These are phyloP conservation scores for Chloranthus sessilifolius DNA, from an alignment of 164 flowering plant species.

Conservation along the genomic window DNA sequence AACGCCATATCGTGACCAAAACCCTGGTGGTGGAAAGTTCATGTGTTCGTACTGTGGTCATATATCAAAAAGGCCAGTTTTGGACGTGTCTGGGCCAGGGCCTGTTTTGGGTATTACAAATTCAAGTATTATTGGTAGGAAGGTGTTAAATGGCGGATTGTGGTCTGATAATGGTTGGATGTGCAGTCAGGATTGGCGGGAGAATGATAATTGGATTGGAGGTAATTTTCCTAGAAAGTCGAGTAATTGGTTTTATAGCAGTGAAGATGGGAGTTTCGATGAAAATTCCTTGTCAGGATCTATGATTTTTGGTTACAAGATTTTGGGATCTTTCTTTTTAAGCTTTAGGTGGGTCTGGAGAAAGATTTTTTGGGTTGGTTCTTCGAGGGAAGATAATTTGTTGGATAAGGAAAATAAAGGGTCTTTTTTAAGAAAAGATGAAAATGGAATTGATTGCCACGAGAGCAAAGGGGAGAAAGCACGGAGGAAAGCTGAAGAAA, in stretches of 20 bases:
- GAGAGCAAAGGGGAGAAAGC: slow-evolving; percentile 90
- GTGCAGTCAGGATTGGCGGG: slow-evolving; percentile 70
- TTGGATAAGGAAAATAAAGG: slow-evolving; percentile 50
- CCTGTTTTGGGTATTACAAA: slow-evolving; percentile 43
- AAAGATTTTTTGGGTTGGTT: slow-evolving; percentile 63
- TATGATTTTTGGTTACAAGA: slow-evolving; percentile 41
- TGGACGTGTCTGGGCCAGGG: slow-evolving; percentile 69
- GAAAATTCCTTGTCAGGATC: slow-evolving; percentile 62
- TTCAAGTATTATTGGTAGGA: slow-evolving; percentile 71
- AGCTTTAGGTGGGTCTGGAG: slow-evolving; percentile 77
- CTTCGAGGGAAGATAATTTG: slow-evolving; percentile 38
- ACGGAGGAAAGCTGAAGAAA: slow-evolving; percentile 95
- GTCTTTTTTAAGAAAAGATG: slow-evolving; percentile 47
- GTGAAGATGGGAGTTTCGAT: slow-evolving; percentile 51
- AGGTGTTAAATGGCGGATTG: slow-evolving; percentile 58
- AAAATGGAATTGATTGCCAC: slow-evolving; percentile 43
- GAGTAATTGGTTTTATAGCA: slow-evolving; percentile 37
- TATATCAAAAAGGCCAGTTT: slow-evolving; percentile 80
- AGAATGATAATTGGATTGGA: slow-evolving; percentile 59
- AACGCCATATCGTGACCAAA: slow-evolving; percentile 85
- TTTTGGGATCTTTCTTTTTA: slow-evolving; percentile 46
- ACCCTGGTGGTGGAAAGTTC: slow-evolving; percentile 88
- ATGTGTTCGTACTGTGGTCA: slow-evolving; percentile 99
- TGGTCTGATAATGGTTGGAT: slow-evolving; percentile 83
- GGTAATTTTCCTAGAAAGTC: slow-evolving; percentile 49